phyloP scores from a whole-genome alignment of 176 grass and related monocot species.

The Cenchrus americanus region DNA sequence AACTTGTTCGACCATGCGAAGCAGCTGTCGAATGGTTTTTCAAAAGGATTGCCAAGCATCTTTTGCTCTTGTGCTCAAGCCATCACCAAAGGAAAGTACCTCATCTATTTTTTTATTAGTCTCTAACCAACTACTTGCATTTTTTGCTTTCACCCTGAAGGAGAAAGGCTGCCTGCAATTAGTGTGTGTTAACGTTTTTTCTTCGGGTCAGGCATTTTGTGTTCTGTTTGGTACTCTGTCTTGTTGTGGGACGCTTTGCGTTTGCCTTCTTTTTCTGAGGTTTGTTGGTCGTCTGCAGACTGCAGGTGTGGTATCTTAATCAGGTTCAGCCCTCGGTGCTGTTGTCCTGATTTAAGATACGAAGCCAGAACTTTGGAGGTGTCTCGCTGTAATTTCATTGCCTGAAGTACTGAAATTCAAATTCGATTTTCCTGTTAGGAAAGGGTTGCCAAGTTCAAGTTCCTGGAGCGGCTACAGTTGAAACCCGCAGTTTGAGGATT shows the following conservation, averaged over 20 bases:
- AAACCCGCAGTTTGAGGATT: not conserved
- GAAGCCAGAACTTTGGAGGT: not conserved
- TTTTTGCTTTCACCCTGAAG: not conserved
- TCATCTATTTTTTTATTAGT: not conserved
- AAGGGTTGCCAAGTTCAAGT: too few species aligned
- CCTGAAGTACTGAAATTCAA: not conserved
- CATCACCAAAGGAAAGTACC: slow-evolving; percentile 37
- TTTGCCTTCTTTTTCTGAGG: not conserved
- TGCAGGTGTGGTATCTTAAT: not conserved
- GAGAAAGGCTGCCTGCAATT: not conserved
- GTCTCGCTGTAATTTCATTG: not conserved
- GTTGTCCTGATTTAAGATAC: not conserved
- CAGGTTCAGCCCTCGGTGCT: not conserved
- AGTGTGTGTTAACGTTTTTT: not conserved
- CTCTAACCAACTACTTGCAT: not conserved
- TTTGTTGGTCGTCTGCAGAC: not conserved
- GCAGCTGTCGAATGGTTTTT: slow-evolving; percentile 36
- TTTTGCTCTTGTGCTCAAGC: slow-evolving; percentile 46
- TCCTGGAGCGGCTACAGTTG: not conserved
- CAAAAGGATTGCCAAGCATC: slow-evolving; percentile 34
- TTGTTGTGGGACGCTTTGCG: not conserved
- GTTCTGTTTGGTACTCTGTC: not conserved
- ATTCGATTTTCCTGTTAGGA: too few species aligned
- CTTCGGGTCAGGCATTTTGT: not conserved
- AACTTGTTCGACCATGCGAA: slow-evolving; percentile 40